A percentile compares a stretch with the other conserved stretches of the same genome.
Conservation (phyloP, 2,329 filamentous ascomycete genomes). For the Didymella pinodella region DNA sequence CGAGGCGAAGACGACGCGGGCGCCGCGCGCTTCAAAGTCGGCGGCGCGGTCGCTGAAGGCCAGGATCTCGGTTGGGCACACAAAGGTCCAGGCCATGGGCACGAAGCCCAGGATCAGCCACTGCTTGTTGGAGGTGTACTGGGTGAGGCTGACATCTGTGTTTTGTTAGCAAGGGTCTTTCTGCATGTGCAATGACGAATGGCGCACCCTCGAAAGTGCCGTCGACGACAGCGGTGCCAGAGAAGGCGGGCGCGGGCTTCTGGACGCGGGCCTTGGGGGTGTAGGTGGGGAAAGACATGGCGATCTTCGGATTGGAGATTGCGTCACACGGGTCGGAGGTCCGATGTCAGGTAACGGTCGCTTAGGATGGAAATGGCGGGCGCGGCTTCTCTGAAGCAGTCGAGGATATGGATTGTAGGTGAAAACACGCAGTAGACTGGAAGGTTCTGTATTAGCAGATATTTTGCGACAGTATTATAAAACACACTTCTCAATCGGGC, state of each 20-base stretch:
- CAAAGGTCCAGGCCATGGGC: slow-evolving; percentile 73
- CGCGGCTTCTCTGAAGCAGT: slow-evolving; percentile 5
- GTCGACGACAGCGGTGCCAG: slow-evolving; percentile 51
- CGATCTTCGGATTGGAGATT: slow-evolving; percentile 4
- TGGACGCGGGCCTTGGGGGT: slow-evolving; percentile 51
- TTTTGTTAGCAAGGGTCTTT: slow-evolving; percentile 18
- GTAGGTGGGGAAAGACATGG: slow-evolving; percentile 47
- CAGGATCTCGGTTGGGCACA: slow-evolving; percentile 72
- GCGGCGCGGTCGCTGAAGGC: slow-evolving; percentile 69
- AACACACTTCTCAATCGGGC: slow-evolving; percentile 31
- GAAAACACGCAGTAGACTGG: slow-evolving; percentile 17
- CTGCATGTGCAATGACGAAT: background rate
- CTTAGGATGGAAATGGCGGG: background rate
- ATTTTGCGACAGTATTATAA: slow-evolving; percentile 40
- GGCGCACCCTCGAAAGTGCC: slow-evolving; percentile 51
- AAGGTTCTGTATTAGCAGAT: slow-evolving; percentile 37
- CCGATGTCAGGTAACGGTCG: slow-evolving; percentile 21
- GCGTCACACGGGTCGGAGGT: slow-evolving; percentile 21
- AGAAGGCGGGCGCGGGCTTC: slow-evolving; percentile 51
- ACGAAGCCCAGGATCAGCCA: slow-evolving; percentile 73
- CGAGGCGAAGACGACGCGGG: slow-evolving; percentile 66
- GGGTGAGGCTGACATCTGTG: slow-evolving; percentile 48
- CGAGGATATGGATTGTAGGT: slow-evolving; percentile 10
- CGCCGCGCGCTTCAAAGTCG: slow-evolving; percentile 67
- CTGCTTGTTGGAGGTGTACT: slow-evolving; percentile 56